Evolutionary conservation across 371 early-diverging fungal genomes (phyloP).

Genomic region (Nematocida ironsii): DNA sequence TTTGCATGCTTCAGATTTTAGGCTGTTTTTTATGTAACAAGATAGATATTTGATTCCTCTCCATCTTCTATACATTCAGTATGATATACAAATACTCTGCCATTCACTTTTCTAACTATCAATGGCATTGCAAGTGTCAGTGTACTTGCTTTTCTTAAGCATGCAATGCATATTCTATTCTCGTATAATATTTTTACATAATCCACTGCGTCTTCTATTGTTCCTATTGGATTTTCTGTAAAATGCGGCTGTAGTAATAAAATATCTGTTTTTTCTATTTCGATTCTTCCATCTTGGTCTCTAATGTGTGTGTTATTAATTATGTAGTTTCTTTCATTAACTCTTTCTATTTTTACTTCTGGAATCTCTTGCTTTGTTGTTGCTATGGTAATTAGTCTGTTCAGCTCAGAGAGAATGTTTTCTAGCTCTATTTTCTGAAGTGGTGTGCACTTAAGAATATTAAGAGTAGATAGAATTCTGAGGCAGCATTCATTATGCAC

Average conservation of each 20-base stretch:
- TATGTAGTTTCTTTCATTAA: not conserved
- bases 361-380: not conserved
- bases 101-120: not conserved
- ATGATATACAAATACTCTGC: slow-evolving; percentile 12
- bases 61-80: slow-evolving; percentile 20
- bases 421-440: slow-evolving; percentile 33
- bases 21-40: not conserved
- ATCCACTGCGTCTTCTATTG: slow-evolving; percentile 2
- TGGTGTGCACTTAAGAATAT: not conserved
- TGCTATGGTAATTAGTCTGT: slow-evolving; percentile 23
- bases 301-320: slow-evolving; percentile 18
- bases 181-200: slow-evolving; percentile 13
- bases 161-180: slow-evolving; percentile 38
- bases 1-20: slow-evolving; percentile 4
- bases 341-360: not conserved
- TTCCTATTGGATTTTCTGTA: not conserved
- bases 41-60: not conserved
- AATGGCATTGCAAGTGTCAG: not conserved
- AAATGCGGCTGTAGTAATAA: slow-evolving; percentile 12
- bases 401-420: slow-evolving; percentile 11
- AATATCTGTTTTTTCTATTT: slow-evolving; percentile 27
- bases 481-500: slow-evolving; percentile 29
- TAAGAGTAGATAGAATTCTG: slow-evolving; percentile 18
- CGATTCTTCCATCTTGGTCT: not conserved
- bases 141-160: slow-evolving; percentile 25